These are phyloP conservation scores for Neurospora sp. DNA, from an alignment of 495 filamentous ascomycete species.

Conservation along the genomic window DNA sequence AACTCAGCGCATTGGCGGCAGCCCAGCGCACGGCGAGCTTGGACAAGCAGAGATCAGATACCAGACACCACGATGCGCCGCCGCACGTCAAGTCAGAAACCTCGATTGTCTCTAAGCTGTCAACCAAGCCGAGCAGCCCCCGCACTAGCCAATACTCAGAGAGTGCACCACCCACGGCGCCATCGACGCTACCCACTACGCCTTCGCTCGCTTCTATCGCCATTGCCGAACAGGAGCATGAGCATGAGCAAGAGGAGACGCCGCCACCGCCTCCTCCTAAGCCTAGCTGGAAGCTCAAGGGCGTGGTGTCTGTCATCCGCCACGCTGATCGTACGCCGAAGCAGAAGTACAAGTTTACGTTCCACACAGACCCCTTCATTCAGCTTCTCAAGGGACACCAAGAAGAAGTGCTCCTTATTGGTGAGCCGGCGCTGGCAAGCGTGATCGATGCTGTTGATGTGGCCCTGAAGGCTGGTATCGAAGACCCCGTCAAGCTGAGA, in stretches of 20 bases:
- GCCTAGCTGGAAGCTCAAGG: slow-evolving; percentile 94
- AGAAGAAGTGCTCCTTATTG: slow-evolving; percentile 91
- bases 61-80: slow-evolving; percentile 6
- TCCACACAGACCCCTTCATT: slow-evolving; percentile 93
- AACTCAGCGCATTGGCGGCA: slow-evolving; percentile 14
- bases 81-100: slow-evolving; percentile 10
- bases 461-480: slow-evolving; percentile 65
- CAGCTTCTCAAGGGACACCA: slow-evolving; percentile 88
- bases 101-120: slow-evolving; percentile 17
- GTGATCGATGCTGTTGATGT: slow-evolving; percentile 74
- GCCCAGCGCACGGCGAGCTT: slow-evolving; percentile 28
- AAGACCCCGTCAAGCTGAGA: slow-evolving; percentile 80
- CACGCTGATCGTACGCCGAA: slow-evolving; percentile 97
- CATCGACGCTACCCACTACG: slow-evolving; percentile 32
- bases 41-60: slow-evolving; percentile 14
- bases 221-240: not conserved
- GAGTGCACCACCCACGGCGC: slow-evolving; percentile 31
- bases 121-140: slow-evolving; percentile 26
- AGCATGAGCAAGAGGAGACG: slow-evolving; percentile 22
- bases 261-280: slow-evolving; percentile 79
- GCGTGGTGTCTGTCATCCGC: slow-evolving; percentile 92
- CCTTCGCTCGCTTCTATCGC: slow-evolving; percentile 16
- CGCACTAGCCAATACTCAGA: slow-evolving; percentile 22
- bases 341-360: slow-evolving; percentile 98
- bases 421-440: slow-evolving; percentile 79